Percentiles rank a stretch among this genome's conserved stretches.
phyloP scores from a whole-genome alignment of 163 green algal species.

The Chlamydomonas reinhardtii region DNA sequence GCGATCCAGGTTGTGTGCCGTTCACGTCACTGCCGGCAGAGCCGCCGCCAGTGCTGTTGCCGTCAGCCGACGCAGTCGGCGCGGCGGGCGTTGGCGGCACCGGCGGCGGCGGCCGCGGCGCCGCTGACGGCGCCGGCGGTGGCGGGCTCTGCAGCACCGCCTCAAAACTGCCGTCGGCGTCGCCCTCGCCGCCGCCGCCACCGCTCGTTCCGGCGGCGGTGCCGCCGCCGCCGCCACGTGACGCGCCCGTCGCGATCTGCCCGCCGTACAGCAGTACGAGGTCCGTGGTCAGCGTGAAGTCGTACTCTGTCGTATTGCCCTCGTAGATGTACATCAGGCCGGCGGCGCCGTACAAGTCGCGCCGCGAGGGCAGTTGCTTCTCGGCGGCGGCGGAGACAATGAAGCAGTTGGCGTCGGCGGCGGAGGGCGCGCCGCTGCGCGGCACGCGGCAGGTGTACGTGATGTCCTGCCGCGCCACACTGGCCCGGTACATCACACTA shows the following conservation, averaged over 20 bases:
- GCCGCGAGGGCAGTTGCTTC: neutral
- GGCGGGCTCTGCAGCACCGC: neutral
- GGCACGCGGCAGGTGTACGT: neutral
- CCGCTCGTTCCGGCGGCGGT: too few relatives aligned
- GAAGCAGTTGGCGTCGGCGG: neutral
- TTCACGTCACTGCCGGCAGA: too few relatives aligned
- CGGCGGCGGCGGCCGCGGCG: too few relatives aligned
- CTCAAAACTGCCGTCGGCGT: neutral
- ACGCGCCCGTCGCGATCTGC: neutral
- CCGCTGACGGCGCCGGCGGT: too few relatives aligned
- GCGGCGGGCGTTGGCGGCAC: too few relatives aligned
- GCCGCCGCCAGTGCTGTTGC: too few relatives aligned
- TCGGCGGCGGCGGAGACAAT: neutral
- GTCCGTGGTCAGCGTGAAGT: conserved; percentile 4
- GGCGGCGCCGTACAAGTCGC: conserved; percentile 1
- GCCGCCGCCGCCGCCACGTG: too few relatives aligned
- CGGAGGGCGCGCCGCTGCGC: neutral
- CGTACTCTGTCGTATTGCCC: neutral
- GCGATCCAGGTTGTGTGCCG: too few relatives aligned
- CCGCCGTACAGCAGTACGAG: conserved; percentile 1
- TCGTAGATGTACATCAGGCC: neutral
- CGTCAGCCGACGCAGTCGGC: too few relatives aligned
- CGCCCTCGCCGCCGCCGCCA: too few relatives aligned
- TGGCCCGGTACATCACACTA: neutral
- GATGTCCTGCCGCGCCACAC: neutral